phyloP scores from a whole-genome alignment of 2,329 filamentous ascomycete genomes.

The Botryotinia calthae region DNA sequence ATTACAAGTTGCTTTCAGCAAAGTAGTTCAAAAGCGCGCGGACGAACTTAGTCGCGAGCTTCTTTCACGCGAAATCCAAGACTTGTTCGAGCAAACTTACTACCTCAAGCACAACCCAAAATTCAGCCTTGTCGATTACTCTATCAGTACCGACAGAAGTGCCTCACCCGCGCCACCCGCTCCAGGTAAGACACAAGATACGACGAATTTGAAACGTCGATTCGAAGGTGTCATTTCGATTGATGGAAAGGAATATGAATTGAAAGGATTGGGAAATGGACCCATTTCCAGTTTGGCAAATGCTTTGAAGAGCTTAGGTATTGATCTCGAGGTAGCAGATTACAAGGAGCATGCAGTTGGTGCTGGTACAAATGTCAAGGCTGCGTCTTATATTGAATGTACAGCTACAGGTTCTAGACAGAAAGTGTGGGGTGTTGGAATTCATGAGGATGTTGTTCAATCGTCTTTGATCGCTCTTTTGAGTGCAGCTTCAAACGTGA shows the following conservation, averaged over 20 bases:
- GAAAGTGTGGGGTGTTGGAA: slow-evolving; percentile 85
- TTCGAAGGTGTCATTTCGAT: slow-evolving; percentile 85
- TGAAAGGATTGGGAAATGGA: slow-evolving; percentile 81
- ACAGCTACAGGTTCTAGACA: slow-evolving; percentile 63
- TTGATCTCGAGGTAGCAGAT: slow-evolving; percentile 86
- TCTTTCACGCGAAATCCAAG: slow-evolving; percentile 76
- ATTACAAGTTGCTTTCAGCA: slow-evolving; percentile 87
- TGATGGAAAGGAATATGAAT: slow-evolving; percentile 73
- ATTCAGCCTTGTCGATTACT: slow-evolving; percentile 88
- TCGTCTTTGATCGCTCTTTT: slow-evolving; percentile 83
- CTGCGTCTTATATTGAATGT: slow-evolving; percentile 94
- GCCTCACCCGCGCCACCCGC: slow-evolving; percentile 66
- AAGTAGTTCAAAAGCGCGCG: slow-evolving; percentile 71
- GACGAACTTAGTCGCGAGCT: slow-evolving; percentile 83
- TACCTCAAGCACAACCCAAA: slow-evolving; percentile 79
- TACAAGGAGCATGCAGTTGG: slow-evolving; percentile 97
- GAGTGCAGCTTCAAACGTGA: slow-evolving; percentile 81
- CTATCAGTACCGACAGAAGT: slow-evolving; percentile 80
- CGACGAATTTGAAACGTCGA: slow-evolving; percentile 72
- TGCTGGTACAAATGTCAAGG: slow-evolving; percentile 76
- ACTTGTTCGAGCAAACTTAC: slow-evolving; percentile 86
- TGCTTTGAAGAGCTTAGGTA: slow-evolving; percentile 72
- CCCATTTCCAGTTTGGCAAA: slow-evolving; percentile 86
- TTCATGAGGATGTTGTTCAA: slow-evolving; percentile 90
- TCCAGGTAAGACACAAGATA: slow-evolving; percentile 71